A percentile compares a stretch with the other conserved stretches of the same genome.
Evolutionary conservation across 345 rosid species (phyloP).

Genomic region (Lagerstroemia speciosa): DNA sequence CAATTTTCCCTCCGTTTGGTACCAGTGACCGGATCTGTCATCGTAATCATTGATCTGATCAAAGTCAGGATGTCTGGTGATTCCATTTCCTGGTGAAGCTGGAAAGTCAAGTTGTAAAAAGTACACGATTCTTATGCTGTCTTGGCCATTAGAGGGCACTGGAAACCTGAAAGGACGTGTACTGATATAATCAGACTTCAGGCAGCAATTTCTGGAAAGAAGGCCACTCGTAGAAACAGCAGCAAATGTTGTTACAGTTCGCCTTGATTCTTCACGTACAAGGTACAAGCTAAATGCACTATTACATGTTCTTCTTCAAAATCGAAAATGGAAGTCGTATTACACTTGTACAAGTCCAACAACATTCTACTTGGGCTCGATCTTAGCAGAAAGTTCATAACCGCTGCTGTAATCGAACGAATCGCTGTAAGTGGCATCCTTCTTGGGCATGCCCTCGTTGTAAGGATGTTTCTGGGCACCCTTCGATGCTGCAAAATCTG

Average conservation of each 20-base stretch:
- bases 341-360: not conserved
- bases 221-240: not conserved
- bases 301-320: not conserved
- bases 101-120: not conserved
- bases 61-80: no score
- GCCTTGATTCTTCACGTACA: not conserved
- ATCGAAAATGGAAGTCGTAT: no score
- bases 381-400: slow-evolving; percentile 1
- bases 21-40: no score
- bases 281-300: not conserved
- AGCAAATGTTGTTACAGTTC: not conserved
- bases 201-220: not conserved
- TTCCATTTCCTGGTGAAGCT: no score
- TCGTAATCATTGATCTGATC: no score
- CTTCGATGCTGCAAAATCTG: slow-evolving; percentile 1
- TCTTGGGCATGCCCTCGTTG: not conserved
- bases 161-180: not conserved
- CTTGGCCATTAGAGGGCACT: no score
- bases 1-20: no score
- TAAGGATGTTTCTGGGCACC: slow-evolving; percentile 11
- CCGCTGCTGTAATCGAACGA: slow-evolving; percentile 12
- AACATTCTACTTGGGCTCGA: slow-evolving; percentile 13
- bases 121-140: not conserved
- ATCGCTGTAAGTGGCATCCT: slow-evolving; percentile 7
- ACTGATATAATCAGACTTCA: not conserved